Percentiles rank a stretch among this genome's conserved stretches.
Evolutionary conservation across 2,329 filamentous ascomycete genomes (phyloP).

Genomic region (Curvularia eragrostidis): DNA sequence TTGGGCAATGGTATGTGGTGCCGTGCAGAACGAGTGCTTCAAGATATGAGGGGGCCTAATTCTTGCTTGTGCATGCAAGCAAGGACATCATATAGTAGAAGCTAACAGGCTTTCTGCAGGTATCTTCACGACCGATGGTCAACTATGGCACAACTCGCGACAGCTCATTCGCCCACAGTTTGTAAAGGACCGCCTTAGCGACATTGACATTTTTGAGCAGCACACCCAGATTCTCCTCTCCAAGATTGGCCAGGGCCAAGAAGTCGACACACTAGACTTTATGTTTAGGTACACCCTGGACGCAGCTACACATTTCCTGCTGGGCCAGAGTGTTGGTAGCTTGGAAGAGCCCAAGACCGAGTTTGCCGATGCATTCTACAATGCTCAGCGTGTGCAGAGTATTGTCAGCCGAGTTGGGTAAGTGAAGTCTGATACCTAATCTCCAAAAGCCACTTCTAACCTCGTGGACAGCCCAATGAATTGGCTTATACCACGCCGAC

Average conservation of each 20-base stretch:
- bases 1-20: conserved; percentile 72
- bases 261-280: conserved; percentile 75
- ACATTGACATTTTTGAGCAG: conserved; percentile 80
- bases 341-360: conserved; percentile 63
- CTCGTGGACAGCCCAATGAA: conserved; percentile 62
- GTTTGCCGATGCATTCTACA: conserved; percentile 83
- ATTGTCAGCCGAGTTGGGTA: conserved; percentile 69
- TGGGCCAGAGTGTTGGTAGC: conserved; percentile 75
- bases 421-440: conserved; percentile 20
- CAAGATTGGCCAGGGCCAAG: conserved; percentile 61
- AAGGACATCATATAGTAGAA: neutral
- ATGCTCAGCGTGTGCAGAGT: conserved; percentile 77
- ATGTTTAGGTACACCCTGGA: conserved; percentile 83
- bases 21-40: neutral
- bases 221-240: conserved; percentile 78
- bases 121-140: conserved; percentile 76
- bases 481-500: conserved; percentile 66
- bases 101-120: conserved; percentile 35
- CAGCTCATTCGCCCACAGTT: conserved; percentile 86
- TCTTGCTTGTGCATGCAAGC: neutral
- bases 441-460: conserved; percentile 12
- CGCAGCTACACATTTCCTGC: conserved; percentile 83
- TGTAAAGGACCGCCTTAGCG: conserved; percentile 80
- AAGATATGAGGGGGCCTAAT: neutral
- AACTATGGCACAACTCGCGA: conserved; percentile 79